Evolutionary conservation across 495 filamentous ascomycete species (phyloP).

Genomic region (Penicillium longicatenatum): DNA sequence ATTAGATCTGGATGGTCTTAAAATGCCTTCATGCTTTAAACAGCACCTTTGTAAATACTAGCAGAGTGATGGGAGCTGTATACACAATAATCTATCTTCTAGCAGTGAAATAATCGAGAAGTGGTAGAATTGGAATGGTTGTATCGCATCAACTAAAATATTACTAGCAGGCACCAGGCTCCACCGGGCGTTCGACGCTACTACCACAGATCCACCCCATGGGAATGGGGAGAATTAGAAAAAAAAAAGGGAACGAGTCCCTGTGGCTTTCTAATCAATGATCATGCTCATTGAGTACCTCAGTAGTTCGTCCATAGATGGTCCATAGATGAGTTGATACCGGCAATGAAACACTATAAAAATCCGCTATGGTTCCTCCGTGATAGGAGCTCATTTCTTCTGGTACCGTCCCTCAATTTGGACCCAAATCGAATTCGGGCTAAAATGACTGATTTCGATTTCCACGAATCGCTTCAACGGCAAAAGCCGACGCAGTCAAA

Average conservation of each 20-base stretch:
- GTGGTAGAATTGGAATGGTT: neutral
- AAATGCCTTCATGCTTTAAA: neutral
- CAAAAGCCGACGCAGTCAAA: neutral
- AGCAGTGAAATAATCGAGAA: neutral
- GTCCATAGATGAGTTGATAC: too few species aligned
- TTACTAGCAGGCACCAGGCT: neutral
- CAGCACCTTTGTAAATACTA: too few species aligned
- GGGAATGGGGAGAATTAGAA: neutral
- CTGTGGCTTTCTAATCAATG: too few species aligned
- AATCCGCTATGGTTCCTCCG: too few species aligned
- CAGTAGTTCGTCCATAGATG: too few species aligned
- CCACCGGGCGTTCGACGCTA: neutral
- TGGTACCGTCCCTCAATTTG: neutral
- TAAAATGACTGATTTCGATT: neutral
- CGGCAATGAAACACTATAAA: too few species aligned
- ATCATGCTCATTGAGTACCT: too few species aligned
- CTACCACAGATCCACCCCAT: neutral
- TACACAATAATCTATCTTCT: neutral
- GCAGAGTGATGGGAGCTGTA: too few species aligned
- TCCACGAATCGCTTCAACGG: neutral
- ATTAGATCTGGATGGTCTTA: neutral
- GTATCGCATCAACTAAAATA: neutral
- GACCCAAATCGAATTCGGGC: neutral
- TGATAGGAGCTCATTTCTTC: neutral
- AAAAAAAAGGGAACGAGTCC: neutral